Evolutionary conservation across 2,329 filamentous ascomycete species (phyloP).

Genomic region (Aspergillus sp.): DNA sequence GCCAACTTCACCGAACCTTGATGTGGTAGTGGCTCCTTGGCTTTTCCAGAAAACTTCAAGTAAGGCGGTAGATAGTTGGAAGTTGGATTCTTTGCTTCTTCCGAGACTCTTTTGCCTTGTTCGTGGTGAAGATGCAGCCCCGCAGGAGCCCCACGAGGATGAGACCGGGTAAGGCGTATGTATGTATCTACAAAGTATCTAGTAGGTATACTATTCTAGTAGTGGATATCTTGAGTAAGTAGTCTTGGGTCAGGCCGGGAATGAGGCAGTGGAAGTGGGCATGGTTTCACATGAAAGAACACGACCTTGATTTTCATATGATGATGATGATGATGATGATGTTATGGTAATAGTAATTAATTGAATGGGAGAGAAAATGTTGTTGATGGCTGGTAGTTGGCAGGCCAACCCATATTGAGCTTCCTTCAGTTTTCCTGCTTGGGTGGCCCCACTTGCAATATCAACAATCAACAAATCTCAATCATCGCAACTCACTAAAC

Average conservation of each 20-base stretch:
- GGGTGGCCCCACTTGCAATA: not conserved
- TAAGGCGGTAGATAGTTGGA: not conserved
- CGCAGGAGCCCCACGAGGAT: not conserved
- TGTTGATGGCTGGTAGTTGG: not conserved
- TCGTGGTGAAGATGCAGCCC: not conserved
- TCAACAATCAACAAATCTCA: too few relatives aligned
- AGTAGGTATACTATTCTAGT: too few relatives aligned
- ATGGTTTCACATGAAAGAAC: not conserved
- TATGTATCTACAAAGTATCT: not conserved
- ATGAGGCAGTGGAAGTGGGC: too few relatives aligned
- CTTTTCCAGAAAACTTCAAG: not conserved
- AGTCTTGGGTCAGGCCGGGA: too few relatives aligned
- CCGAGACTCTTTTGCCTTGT: not conserved
- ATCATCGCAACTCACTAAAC: too few relatives aligned
- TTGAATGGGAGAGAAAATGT: too few relatives aligned
- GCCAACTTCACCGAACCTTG: not conserved
- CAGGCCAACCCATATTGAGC: not conserved
- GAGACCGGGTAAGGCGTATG: not conserved
- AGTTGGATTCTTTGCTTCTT: not conserved
- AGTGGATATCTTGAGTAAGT: too few relatives aligned
- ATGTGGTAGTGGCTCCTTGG: not conserved
- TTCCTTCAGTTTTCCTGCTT: not conserved
- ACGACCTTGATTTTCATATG: not conserved
- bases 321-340: too few relatives aligned
- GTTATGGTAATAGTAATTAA: too few relatives aligned